These are phyloP conservation scores for Linum tenue DNA, from an alignment of 345 rosid species.

Conservation along the genomic window DNA sequence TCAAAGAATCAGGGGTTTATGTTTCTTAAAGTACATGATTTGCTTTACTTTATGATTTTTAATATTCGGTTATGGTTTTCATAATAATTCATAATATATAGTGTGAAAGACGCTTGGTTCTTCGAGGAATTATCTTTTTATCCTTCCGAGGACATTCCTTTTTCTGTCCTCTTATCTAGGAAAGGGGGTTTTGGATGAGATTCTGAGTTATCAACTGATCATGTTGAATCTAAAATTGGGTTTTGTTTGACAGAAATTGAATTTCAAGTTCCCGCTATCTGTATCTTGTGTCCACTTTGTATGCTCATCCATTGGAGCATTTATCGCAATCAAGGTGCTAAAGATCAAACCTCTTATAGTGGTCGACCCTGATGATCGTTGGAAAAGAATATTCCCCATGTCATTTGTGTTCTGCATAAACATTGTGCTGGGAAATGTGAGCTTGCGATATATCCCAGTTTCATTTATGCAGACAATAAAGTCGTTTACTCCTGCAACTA, in stretches of 20 bases:
- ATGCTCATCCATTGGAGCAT: conserved; percentile 94
- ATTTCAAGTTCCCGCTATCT: conserved; percentile 92
- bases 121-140: background rate
- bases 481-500: conserved; percentile 98
- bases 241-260: conserved; percentile 55
- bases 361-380: conserved; percentile 87
- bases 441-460: conserved; percentile 91
- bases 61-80: too few relatives aligned
- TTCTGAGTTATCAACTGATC: background rate
- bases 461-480: conserved; percentile 99
- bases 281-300: conserved; percentile 94
- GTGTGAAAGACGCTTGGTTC: background rate
- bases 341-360: conserved; percentile 81
- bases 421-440: conserved; percentile 92
- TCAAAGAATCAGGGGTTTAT: background rate
- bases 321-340: conserved; percentile 70
- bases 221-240: too few relatives aligned
- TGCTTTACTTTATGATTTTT: background rate
- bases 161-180: background rate
- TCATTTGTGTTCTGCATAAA: conserved; percentile 94
- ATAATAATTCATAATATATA: too few relatives aligned
- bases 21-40: too few relatives aligned
- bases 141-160: background rate
- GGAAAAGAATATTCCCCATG: conserved; percentile 98
- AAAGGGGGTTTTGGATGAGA: background rate